phyloP scores from a whole-genome alignment of 352 stramenopile genomes.

The Pythium biforme region DNA sequence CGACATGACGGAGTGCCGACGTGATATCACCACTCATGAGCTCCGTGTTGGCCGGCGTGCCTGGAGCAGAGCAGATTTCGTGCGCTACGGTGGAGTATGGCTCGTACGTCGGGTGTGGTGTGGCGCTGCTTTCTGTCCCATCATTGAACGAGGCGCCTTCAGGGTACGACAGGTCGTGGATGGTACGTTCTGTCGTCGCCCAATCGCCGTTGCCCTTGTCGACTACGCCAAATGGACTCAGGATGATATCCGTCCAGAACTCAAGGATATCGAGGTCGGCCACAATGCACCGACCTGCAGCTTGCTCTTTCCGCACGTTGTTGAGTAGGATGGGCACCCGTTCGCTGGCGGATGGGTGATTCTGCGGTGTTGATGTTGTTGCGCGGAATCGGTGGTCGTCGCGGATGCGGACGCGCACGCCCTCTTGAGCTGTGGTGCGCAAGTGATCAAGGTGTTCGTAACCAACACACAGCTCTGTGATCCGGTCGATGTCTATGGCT shows the following conservation, averaged over 20 bases:
- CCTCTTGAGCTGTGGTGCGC: neutral
- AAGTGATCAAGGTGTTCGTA: slow-evolving; percentile 1
- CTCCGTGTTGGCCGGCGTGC: neutral
- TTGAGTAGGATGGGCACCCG: slow-evolving; percentile 2
- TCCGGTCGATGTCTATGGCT: no score
- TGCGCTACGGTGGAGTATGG: slow-evolving; percentile 3
- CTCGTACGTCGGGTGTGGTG: slow-evolving; percentile 7
- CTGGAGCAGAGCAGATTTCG: neutral
- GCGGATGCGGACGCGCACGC: neutral
- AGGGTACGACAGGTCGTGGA: slow-evolving; percentile 25
- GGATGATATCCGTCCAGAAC: neutral
- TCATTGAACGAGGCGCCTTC: slow-evolving; percentile 16
- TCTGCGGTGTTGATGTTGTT: neutral
- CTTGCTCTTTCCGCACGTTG: slow-evolving; percentile 12
- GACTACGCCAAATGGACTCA: slow-evolving; percentile 27
- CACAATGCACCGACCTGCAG: slow-evolving; percentile 1
- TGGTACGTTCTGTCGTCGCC: neutral
- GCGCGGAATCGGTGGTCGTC: neutral
- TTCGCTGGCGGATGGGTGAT: neutral
- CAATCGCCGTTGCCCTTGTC: slow-evolving; percentile 17
- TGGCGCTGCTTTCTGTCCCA: neutral
- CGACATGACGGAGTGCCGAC: slow-evolving; percentile 12
- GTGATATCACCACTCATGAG: slow-evolving; percentile 17
- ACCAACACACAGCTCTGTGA: neutral
- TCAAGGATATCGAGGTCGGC: slow-evolving; percentile 6